Evolutionary conservation across 169 alveolate species (phyloP), one percentile per base, ranked within the genome.

Genomic region (Ichthyophthirius multifiliis): DNA sequence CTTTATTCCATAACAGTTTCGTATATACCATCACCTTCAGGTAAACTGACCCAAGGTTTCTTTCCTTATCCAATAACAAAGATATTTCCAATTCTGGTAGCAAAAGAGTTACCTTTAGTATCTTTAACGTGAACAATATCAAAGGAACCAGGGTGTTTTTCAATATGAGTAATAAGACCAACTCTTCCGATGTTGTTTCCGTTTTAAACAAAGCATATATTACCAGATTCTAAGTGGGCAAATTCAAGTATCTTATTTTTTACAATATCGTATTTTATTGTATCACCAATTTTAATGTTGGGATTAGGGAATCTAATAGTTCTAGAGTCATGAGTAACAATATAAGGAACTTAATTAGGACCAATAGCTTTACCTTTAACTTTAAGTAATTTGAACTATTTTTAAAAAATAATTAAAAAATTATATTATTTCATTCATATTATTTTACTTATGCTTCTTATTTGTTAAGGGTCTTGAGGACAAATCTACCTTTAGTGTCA

Each of bases 131-230:
- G 99, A 67, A 97, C 96, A 80, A 98, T 97, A 85, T 98, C 99
- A 94, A 96, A 97, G 75, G 99, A 94, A 35, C 99, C 99, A 71
- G 96, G 97, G 92, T 99, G 99, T 87, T 94, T 95, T 93, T 99
- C 99, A 71, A 96, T 93, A 83, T 97, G 97, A 27, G 93, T 91
- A 83, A 99, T 95, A 43, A 92, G 87, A 74, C 99, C 99, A 47
- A 98, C 99, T 86, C 99, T 98, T 12, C 99, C 99, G 76, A 97
- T 98, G 94, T 98, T 98, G 96, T 98, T 98, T 27, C 99, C 99
- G 35, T 99, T 99, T 48, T 98, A 97, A 82, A 97, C 91, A 97
- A 97, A 97, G 77, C 94, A 98, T 87, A 91, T 48, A 86, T 95
- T 96, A 48, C 99, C 99, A 31, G 95, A 88, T 89, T 98, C 99